phyloP scores from a whole-genome alignment of 345 rosid species.

The Kandelia obovata region DNA sequence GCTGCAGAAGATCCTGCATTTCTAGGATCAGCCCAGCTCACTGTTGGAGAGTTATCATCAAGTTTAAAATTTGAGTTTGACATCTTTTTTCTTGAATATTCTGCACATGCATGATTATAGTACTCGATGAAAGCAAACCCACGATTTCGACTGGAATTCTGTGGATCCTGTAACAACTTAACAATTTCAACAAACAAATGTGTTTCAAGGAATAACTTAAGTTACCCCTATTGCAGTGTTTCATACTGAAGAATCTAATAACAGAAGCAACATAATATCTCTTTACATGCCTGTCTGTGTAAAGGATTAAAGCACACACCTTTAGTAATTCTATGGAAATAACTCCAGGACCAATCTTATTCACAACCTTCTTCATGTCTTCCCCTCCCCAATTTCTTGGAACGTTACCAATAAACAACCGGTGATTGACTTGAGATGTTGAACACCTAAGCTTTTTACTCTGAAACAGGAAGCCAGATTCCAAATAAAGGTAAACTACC shows the following conservation, averaged over 20 bases:
- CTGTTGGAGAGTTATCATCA: constrained; percentile 36
- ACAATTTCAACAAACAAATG: constrained; percentile 2
- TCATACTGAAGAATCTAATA: neutral
- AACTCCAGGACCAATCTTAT: constrained; percentile 29
- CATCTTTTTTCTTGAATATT: constrained; percentile 29
- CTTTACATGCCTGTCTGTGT: too few species aligned
- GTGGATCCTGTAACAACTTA: constrained; percentile 24
- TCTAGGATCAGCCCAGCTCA: constrained; percentile 39
- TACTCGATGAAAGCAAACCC: constrained; percentile 34
- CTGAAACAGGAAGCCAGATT: constrained; percentile 6
- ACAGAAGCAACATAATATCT: too few species aligned
- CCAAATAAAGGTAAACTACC: constrained; percentile 9
- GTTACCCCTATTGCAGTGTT: neutral
- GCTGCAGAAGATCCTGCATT: constrained; percentile 34
- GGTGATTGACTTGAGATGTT: constrained; percentile 24
- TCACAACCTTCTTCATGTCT: constrained; percentile 27
- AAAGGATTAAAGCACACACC: constrained; percentile 14
- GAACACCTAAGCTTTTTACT: constrained; percentile 26
- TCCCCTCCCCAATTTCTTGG: constrained; percentile 30
- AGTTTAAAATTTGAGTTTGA: constrained; percentile 25
- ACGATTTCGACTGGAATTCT: constrained; percentile 27
- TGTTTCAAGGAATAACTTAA: neutral
- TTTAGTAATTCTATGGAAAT: constrained; percentile 26
- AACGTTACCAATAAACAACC: constrained; percentile 30
- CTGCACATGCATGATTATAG: constrained; percentile 38